Evolutionary conservation across 2,329 filamentous ascomycete genomes (phyloP).

Genomic region (Elsinoe fawcettii): DNA sequence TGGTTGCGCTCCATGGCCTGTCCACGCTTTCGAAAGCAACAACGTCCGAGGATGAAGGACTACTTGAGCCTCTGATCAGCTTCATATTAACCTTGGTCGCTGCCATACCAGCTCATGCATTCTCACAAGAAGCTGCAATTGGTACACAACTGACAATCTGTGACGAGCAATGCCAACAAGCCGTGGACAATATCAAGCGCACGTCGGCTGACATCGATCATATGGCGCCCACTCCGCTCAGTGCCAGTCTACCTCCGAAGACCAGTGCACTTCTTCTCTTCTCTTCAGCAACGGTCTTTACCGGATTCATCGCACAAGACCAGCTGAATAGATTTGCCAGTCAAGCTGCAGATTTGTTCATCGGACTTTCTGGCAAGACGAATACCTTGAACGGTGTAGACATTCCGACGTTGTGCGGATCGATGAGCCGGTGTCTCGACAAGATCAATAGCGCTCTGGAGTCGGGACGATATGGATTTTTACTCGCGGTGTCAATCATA

Average conservation of each 20-base stretch:
- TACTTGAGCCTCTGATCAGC: conserved; percentile 19
- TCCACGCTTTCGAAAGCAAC: neutral
- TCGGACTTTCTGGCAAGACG: neutral
- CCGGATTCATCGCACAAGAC: neutral
- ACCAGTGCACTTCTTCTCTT: conserved; percentile 1
- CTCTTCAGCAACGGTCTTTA: neutral
- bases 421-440: neutral
- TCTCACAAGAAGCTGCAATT: neutral
- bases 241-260: neutral
- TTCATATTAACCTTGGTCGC: conserved; percentile 25
- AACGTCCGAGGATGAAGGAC: conserved; percentile 14
- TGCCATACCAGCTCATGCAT: conserved; percentile 26
- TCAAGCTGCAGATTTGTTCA: neutral
- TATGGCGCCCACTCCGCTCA: neutral
- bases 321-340: neutral
- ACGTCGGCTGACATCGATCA: conserved; percentile 9
- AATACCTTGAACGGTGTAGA: neutral
- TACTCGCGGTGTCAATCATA: neutral
- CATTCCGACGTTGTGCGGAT: neutral
- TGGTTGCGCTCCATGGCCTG: conserved; percentile 52
- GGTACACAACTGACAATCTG: neutral
- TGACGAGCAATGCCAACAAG: neutral
- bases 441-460: neutral
- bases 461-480: neutral
- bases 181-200: conserved; percentile 10